Base-by-base conservation (phyloP, 768 basidiomycete species). In the Ramaria rubella region DNA sequence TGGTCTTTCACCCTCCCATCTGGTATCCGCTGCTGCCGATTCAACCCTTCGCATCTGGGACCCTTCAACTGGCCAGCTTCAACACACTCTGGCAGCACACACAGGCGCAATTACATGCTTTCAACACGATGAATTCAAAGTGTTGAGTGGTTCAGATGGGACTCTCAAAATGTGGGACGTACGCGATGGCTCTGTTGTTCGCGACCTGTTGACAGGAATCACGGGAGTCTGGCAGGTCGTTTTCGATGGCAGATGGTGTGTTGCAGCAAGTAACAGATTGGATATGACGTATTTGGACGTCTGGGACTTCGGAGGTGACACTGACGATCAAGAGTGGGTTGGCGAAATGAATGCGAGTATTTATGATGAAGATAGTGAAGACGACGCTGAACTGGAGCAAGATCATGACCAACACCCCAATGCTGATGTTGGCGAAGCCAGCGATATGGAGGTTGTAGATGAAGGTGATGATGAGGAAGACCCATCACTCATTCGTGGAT, bases 91-190 rank as follows among this genome's bases (percentile, higher is more conserved):
- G 29, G 85, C 86, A 3, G 92, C 90, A 1, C 95, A 98, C 68
- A 88, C 87, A 5, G 95, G 94, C 21, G 94, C 95, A n/a, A 98
- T 99, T 62, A 98, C 96, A 17, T 99, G 95, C 73, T 97, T 98
- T 78, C 93, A 95, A 70, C 94, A 96, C 62, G 95, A 98, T 68
- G 94, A 98, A 68, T 92, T 90, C 76, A 97, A 96, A 68, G 91
- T 98, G 44, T 79, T 99, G 27, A 91, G 88, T 64, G 95, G 95
- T 12, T 90, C 88, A 14, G 96, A 98, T 63, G 96, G 96, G 15
- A 92, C 90, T 58, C 77, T 99, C 63, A 97, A 97, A 77, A 90
- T 98, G 85, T 99, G 96, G 96, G 90, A 97, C 68, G 79, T 95
- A 59, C 75, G 85, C 34, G 90, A 94, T 55, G 96, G 95, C 21